Conservation (phyloP, 2,329 filamentous ascomycete species). For the Raffaelea arxii region DNA sequence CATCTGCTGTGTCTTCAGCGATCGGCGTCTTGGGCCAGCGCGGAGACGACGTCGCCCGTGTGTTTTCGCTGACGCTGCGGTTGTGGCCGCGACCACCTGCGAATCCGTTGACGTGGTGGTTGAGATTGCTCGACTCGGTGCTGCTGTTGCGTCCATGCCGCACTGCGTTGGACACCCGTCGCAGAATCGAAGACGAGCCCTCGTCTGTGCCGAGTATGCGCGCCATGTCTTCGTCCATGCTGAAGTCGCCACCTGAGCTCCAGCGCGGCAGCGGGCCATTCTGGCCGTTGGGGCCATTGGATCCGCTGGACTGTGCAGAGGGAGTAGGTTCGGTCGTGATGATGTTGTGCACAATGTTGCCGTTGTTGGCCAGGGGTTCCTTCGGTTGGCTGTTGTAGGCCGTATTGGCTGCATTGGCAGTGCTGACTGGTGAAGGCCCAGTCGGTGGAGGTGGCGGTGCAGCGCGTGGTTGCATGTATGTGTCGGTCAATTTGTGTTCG, state of each 20-base stretch:
- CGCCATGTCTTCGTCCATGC: conserved; percentile 91
- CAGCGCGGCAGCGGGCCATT: conserved; percentile 63
- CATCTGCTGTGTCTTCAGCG: conserved; percentile 40
- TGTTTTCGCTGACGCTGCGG: conserved; percentile 58
- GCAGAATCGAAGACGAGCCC: conserved; percentile 68
- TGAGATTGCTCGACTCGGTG: conserved; percentile 42
- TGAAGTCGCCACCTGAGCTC: conserved; percentile 79
- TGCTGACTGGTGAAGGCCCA: too few species aligned
- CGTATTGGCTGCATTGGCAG: conserved; percentile 35
- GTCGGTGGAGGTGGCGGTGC: conserved; percentile 42
- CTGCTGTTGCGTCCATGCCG: conserved; percentile 87
- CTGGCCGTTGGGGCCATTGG: too few species aligned
- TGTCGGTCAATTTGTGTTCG: conserved; percentile 36
- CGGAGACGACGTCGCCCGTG: conserved; percentile 51
- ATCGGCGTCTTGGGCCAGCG: conserved; percentile 63
- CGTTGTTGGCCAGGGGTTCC: conserved; percentile 32
- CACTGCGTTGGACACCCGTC: conserved; percentile 85
- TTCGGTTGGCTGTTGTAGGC: conserved; percentile 19
- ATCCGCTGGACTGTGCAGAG: conserved; percentile 28
- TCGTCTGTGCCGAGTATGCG: conserved; percentile 76
- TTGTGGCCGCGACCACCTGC: conserved; percentile 32
- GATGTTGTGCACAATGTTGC: conserved; percentile 20
- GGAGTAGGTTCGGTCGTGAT: conserved; percentile 25
- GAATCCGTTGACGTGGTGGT: conserved; percentile 18
- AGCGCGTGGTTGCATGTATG: conserved; percentile 48